A percentile compares a stretch with the other conserved stretches of the same genome.
phyloP scores from a whole-genome alignment of 2,329 filamentous ascomycete genomes.

The Graphilbum fragrans region DNA sequence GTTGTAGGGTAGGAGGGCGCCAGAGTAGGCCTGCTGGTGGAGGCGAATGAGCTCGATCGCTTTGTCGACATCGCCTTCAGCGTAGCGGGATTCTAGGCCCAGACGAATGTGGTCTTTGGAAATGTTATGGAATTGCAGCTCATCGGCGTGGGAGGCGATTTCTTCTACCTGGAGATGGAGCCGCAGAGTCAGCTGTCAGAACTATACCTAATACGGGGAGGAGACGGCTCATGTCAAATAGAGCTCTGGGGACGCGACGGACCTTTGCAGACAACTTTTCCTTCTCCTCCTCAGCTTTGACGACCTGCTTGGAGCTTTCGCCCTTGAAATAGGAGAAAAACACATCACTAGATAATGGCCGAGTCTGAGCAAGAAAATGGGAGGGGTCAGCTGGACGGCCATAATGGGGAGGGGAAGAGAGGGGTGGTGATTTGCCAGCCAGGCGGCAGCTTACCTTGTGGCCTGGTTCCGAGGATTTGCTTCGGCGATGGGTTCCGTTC shows the following conservation, averaged over 20 bases:
- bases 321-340: constrained; percentile 54
- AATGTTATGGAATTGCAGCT: constrained; percentile 32
- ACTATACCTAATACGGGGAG: not conserved
- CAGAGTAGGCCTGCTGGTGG: constrained; percentile 69
- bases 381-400: not conserved
- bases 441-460: constrained; percentile 37
- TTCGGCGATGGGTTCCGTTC: constrained; percentile 37
- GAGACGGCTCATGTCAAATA: not conserved
- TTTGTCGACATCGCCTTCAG: constrained; percentile 58
- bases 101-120: constrained; percentile 45
- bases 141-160: constrained; percentile 25
- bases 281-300: constrained; percentile 40
- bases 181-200: not conserved
- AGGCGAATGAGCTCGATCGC: constrained; percentile 67
- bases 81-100: constrained; percentile 48
- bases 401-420: not conserved
- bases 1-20: constrained; percentile 64
- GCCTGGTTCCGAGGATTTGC: constrained; percentile 41
- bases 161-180: constrained; percentile 24
- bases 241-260: not conserved
- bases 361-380: constrained; percentile 23
- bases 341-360: constrained; percentile 40
- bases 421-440: too few species aligned
- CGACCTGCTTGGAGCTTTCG: constrained; percentile 42
- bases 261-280: constrained; percentile 14